Evolutionary conservation across 208 protist species (phyloP).

Genomic region (Leishmania tropica): DNA sequence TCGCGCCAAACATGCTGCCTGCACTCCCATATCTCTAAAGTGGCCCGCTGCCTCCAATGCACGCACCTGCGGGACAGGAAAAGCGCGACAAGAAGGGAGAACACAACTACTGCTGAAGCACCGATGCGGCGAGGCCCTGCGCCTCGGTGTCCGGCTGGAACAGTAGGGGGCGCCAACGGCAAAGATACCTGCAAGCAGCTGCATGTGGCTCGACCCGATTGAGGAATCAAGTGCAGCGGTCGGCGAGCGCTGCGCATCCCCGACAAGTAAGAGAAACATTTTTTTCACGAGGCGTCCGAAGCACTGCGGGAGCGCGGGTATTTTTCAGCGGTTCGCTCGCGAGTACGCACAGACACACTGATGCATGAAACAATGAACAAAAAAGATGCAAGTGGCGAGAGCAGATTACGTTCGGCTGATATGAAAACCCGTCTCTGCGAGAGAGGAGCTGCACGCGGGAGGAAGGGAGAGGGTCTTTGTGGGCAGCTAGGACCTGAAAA

Average conservation of each 20-base stretch:
- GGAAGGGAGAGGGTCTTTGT: background rate
- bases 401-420: background rate
- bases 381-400: background rate
- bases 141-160: background rate
- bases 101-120: too few species aligned
- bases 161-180: background rate
- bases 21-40: background rate
- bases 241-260: background rate
- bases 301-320: background rate
- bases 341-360: background rate
- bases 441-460: background rate
- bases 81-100: background rate
- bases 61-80: background rate
- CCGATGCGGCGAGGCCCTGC: background rate
- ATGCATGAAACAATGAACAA: background rate
- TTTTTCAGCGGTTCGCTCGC: background rate
- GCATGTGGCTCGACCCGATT: background rate
- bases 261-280: background rate
- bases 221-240: background rate
- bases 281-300: background rate
- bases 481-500: background rate
- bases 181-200: background rate
- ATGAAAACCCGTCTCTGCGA: background rate
- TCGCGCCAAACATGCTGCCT: background rate
- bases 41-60: background rate